Base-by-base conservation (phyloP, 1,284 basidiomycete species). In the Pseudozyma hubeiensis region DNA sequence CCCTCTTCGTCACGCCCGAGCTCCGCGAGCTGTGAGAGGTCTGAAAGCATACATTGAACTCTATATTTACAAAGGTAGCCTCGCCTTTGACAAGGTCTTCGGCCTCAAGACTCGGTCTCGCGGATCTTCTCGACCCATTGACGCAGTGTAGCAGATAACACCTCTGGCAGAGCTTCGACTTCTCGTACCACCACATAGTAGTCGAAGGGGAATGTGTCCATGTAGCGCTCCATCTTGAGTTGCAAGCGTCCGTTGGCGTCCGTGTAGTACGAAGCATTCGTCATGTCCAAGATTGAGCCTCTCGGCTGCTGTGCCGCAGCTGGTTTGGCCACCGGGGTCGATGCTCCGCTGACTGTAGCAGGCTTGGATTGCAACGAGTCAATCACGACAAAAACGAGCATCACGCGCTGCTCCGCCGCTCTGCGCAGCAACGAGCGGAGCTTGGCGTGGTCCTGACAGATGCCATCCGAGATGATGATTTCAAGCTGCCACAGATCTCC, bases 381-480 rank as follows among this genome's bases (percentile, higher is more conserved):
- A 64, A 99, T 88, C 71, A 99, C 90, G 84, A 99, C 90, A 87
- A 99, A 99, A 54, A 99, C 96, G 57, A 99, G 89, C 91, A 99
- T 92, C 76, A 99, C 91, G 19, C 92, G 89, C 84, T 96, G 92
- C 81, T 94, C 94, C 72, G 92, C 90, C 1, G 96, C 97, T 75
- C 90, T 90, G 43, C 97, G 89, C 35, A 99, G 87, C 37, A 94
- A 86, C 3, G 91, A 90, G 37, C 91, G 89, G 50, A 99, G 87
- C 75, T 88, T 88, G 48, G 94, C 92, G 84, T 98, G 95, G 83
- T 98, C 93, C 85, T 98, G 94, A 84, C 95, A 98, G 74, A 98
- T 93, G 34, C 97, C 97, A 84, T 99, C 97, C 17, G 95, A 98
- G 73, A 99, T 94, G 87, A 99, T 97, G 86, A 99, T 94, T 85